Percentiles rank a stretch among this genome's conserved stretches.
Conservation (phyloP, 176 grass and related monocot species). For the Carex kokanica region DNA sequence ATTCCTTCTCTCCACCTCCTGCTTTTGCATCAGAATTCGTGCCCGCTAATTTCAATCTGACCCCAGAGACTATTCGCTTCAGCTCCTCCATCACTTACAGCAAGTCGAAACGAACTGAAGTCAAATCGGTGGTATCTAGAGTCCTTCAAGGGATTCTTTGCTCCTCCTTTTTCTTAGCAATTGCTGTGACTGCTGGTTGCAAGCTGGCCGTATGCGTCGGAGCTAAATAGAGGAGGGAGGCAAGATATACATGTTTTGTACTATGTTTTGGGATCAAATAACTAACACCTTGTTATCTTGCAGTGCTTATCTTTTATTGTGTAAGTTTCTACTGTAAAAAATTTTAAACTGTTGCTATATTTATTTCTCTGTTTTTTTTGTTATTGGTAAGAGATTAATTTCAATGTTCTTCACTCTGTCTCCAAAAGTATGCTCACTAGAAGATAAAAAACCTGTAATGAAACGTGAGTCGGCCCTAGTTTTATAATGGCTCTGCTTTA, state of each 20-base stretch:
- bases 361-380: neutral
- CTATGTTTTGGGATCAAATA: neutral
- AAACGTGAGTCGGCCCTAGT: too few relatives aligned
- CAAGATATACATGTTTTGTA: neutral
- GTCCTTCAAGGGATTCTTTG: neutral
- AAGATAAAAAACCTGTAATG: neutral
- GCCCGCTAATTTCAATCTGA: neutral
- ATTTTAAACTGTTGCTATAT: neutral
- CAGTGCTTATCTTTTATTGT: neutral
- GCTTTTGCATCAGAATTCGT: conserved; percentile 22
- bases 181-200: conserved; percentile 24
- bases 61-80: neutral
- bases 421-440: neutral
- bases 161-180: neutral
- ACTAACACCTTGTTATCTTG: neutral
- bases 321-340: neutral
- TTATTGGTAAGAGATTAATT: neutral
- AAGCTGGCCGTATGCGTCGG: conserved; percentile 14
- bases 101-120: neutral
- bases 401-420: neutral
- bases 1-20: conserved; percentile 17
- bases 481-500: too few relatives aligned
- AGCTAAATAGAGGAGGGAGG: neutral
- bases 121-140: conserved; percentile 15
- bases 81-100: neutral